Evolutionary conservation across 2,329 filamentous ascomycete genomes (phyloP).

Genomic region (Epichloe sibirici): DNA sequence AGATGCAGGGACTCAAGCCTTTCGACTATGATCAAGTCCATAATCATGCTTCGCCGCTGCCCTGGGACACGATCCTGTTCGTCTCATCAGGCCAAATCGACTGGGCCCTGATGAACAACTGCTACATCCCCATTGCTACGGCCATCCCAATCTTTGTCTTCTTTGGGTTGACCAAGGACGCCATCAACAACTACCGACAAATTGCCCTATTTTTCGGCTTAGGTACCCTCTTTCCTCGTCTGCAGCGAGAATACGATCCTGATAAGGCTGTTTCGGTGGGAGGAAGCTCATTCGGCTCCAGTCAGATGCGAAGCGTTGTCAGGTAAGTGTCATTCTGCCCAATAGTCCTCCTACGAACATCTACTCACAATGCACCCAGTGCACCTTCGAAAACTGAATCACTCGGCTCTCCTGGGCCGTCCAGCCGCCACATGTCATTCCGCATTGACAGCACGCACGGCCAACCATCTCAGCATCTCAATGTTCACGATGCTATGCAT

Average conservation of each 20-base stretch:
- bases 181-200: conserved; percentile 35
- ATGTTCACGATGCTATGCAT: background rate
- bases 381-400: background rate
- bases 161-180: conserved; percentile 44
- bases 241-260: conserved; percentile 28
- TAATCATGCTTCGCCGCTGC: conserved; percentile 20
- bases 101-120: conserved; percentile 30
- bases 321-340: conserved; percentile 8
- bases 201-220: conserved; percentile 28
- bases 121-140: conserved; percentile 37
- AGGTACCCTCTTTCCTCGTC: conserved; percentile 29
- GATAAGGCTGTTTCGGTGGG: conserved; percentile 14
- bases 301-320: conserved; percentile 8
- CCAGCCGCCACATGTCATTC: conserved; percentile 9
- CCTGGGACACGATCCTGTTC: conserved; percentile 37
- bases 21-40: conserved; percentile 34
- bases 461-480: conserved; percentile 8
- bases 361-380: conserved; percentile 4
- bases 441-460: conserved; percentile 7
- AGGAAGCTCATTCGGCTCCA: conserved; percentile 13
- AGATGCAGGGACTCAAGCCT: conserved; percentile 15
- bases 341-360: background rate
- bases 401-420: conserved; percentile 10
- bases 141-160: conserved; percentile 37
- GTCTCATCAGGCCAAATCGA: conserved; percentile 27